These are phyloP conservation scores for Neopestalotiopsis clavispora DNA, from an alignment of 2,329 filamentous ascomycete species.

Conservation along the genomic window DNA sequence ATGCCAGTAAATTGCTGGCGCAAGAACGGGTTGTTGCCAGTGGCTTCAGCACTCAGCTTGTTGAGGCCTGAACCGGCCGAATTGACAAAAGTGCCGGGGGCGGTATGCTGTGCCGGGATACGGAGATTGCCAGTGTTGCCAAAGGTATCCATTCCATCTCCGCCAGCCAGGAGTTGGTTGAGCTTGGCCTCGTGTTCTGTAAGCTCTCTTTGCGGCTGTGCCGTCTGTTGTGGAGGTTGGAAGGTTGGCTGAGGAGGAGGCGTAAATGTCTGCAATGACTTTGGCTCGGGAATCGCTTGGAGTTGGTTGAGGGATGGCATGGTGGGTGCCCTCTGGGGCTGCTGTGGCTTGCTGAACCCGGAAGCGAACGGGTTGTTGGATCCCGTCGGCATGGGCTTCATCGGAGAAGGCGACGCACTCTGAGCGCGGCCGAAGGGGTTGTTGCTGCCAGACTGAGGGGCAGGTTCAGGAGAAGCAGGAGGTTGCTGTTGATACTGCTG, in stretches of 20 bases:
- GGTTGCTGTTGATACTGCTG: slow-evolving; percentile 50
- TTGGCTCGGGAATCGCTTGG: slow-evolving; percentile 74
- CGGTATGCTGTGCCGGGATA: slow-evolving; percentile 95
- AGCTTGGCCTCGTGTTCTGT: slow-evolving; percentile 75
- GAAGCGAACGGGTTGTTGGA: slow-evolving; percentile 97
- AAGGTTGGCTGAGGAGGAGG: slow-evolving; percentile 47
- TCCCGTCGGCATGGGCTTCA: slow-evolving; percentile 86
- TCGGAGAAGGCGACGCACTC: slow-evolving; percentile 61
- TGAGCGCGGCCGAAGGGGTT: slow-evolving; percentile 80
- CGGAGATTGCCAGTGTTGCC: slow-evolving; percentile 96
- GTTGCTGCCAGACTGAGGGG: slow-evolving; percentile 80
- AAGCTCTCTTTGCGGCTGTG: slow-evolving; percentile 58
- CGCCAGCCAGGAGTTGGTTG: slow-evolving; percentile 82
- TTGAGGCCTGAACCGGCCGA: slow-evolving; percentile 84
- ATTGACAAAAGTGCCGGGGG: slow-evolving; percentile 95
- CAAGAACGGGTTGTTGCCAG: slow-evolving; percentile 89
- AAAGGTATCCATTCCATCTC: slow-evolving; percentile 96
- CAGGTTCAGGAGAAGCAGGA: slow-evolving; percentile 58
- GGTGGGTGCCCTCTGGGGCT: slow-evolving; percentile 58
- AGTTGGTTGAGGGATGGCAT: slow-evolving; percentile 73
- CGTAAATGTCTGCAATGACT: slow-evolving; percentile 65
- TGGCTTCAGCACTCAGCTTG: slow-evolving; percentile 71
- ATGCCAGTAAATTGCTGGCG: slow-evolving; percentile 82
- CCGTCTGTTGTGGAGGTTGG: slow-evolving; percentile 52
- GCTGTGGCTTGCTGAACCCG: slow-evolving; percentile 65